A percentile compares a stretch with the other conserved stretches of the same genome.
Evolutionary conservation across 441 rosid genomes (phyloP).

Genomic region (Populus hybrid): DNA sequence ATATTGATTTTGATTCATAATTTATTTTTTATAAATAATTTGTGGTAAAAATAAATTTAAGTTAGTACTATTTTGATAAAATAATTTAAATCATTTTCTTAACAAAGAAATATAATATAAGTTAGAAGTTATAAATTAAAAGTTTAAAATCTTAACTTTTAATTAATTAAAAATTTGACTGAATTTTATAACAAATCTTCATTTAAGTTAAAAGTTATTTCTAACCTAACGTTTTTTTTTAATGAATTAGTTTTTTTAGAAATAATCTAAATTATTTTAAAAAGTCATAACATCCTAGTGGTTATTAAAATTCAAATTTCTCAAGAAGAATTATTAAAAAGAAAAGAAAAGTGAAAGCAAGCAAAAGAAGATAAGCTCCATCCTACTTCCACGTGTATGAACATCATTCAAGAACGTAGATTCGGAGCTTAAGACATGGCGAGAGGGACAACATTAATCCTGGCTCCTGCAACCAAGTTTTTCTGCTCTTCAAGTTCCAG

Average conservation of each 20-base stretch:
- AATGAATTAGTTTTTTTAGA: neutral
- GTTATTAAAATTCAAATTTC: neutral
- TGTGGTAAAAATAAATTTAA: too few relatives aligned
- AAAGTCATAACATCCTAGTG: neutral
- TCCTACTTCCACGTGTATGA: neutral
- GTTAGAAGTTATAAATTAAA: too few relatives aligned
- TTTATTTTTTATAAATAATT: too few relatives aligned
- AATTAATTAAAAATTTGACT: neutral
- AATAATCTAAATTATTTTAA: too few relatives aligned
- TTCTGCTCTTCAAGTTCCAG: too few relatives aligned
- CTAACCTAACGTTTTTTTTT: neutral
- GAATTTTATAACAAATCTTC: neutral
- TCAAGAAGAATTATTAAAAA: neutral
- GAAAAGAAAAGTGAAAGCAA: neutral
- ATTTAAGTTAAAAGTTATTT: neutral
- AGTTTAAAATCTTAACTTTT: too few relatives aligned
- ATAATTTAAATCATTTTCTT: too few relatives aligned
- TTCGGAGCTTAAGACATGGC: neutral
- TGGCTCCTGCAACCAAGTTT: too few relatives aligned
- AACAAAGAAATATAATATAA: too few relatives aligned
- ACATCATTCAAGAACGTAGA: neutral
- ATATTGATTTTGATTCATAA: too few relatives aligned
- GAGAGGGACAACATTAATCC: neutral
- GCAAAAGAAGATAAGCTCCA: neutral
- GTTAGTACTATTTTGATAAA: too few relatives aligned